A percentile compares a stretch with the other conserved stretches of the same genome.
These are phyloP conservation scores for Jamesozyma jinghongensis DNA, from an alignment of 805 yeast genomes.

Conservation along the genomic window DNA sequence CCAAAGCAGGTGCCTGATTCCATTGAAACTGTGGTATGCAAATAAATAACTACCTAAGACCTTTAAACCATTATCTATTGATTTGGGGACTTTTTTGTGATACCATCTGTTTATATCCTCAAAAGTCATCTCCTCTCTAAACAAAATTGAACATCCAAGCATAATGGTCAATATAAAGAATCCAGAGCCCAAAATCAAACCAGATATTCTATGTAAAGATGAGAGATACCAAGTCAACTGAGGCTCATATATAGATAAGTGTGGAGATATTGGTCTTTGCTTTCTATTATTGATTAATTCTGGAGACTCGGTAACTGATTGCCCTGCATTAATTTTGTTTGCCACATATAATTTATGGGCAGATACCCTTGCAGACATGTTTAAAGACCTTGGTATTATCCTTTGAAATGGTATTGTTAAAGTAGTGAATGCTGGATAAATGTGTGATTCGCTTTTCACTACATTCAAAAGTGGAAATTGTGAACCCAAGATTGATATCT, in stretches of 20 bases:
- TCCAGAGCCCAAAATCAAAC: conserved; percentile 70
- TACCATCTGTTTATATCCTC: conserved; percentile 29
- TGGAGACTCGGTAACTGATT: not conserved
- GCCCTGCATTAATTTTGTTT: not conserved
- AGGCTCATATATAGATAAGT: conserved; percentile 80
- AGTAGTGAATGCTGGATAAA: too few relatives aligned
- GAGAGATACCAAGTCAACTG: conserved; percentile 82
- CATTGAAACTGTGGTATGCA: conserved; percentile 77
- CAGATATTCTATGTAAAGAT: conserved; percentile 76
- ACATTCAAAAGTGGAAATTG: too few relatives aligned
- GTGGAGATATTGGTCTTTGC: conserved; percentile 87
- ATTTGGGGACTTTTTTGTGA: conserved; percentile 55
- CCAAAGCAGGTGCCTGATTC: conserved; percentile 90
- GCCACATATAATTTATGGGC: not conserved
- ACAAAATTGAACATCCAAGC: conserved; percentile 58
- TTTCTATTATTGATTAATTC: conserved; percentile 66
- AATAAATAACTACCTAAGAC: conserved; percentile 70
- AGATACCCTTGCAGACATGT: not conserved
- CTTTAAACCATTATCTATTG: conserved; percentile 54
- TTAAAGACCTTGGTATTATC: too few relatives aligned
- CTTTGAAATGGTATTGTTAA: not conserved
- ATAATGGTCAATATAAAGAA: conserved; percentile 70
- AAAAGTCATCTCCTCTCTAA: conserved; percentile 29
- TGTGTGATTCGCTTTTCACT: too few relatives aligned
- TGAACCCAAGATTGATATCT: too few relatives aligned